These are phyloP conservation scores for Urostyla sp. DNA, from an alignment of 73 alveolate genomes.

Conservation along the genomic window DNA sequence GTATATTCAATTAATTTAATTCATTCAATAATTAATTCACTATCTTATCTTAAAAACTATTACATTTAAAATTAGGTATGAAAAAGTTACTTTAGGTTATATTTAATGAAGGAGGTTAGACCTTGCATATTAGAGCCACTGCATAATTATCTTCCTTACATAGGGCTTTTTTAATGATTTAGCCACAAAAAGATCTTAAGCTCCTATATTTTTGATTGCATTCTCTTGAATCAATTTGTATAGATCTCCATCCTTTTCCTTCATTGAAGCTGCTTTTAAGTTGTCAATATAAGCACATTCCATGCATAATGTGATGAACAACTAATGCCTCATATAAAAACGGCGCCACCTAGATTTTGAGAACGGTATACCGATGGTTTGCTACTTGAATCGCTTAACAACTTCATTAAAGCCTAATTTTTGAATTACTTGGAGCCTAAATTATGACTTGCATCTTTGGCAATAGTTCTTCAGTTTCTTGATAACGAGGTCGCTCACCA, in stretches of 20 bases:
- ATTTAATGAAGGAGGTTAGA: conserved; percentile 47
- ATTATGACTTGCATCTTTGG: conserved; percentile 71
- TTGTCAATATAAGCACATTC: conserved; percentile 86
- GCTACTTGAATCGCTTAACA: conserved; percentile 61
- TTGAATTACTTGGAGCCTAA: conserved; percentile 77
- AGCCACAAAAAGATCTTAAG: conserved; percentile 21
- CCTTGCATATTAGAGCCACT: conserved; percentile 43
- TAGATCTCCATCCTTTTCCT: conserved; percentile 30
- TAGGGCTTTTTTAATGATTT: conserved; percentile 27
- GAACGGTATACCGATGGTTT: conserved; percentile 67
- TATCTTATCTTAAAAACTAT: no score
- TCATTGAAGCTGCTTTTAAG: conserved; percentile 30
- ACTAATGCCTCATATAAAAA: conserved; percentile 75
- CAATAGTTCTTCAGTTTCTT: conserved; percentile 67
- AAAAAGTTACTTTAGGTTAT: no score
- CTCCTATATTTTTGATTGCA: conserved; percentile 54
- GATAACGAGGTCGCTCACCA: conserved; percentile 76
- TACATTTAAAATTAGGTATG: no score
- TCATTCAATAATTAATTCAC: no score
- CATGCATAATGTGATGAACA: conserved; percentile 80
- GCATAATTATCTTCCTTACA: conserved; percentile 24
- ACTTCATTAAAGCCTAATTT: conserved; percentile 67
- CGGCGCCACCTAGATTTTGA: conserved; percentile 70
- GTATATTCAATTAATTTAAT: no score
- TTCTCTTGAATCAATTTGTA: conserved; percentile 29